Conservation (phyloP, 805 yeast genomes). For the Grigorovia humatica region DNA sequence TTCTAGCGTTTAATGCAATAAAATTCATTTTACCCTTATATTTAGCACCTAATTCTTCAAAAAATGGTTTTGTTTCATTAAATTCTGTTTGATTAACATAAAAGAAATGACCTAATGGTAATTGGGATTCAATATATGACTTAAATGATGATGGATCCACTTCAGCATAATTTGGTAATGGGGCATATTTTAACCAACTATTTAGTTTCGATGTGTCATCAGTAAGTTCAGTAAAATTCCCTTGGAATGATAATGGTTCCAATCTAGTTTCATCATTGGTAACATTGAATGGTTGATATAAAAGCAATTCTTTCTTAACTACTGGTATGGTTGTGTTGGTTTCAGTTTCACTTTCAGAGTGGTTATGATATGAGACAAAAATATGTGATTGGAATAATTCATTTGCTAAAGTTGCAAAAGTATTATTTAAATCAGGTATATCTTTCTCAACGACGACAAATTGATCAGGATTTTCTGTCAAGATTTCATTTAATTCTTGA, state of each 20-base stretch:
- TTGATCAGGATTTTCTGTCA: slow-evolving; percentile 31
- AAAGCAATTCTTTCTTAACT: not conserved
- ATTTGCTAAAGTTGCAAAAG: slow-evolving; percentile 55
- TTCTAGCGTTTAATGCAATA: slow-evolving; percentile 76
- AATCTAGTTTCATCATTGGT: slow-evolving; percentile 4
- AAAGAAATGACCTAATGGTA: slow-evolving; percentile 85
- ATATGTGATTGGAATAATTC: slow-evolving; percentile 49
- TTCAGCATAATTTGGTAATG: slow-evolving; percentile 81
- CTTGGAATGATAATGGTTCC: slow-evolving; percentile 19
- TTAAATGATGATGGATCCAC: slow-evolving; percentile 70
- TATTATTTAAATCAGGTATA: slow-evolving; percentile 33
- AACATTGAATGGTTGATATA: slow-evolving; percentile 4
- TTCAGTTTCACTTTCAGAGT: not conserved
- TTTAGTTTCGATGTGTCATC: slow-evolving; percentile 5
- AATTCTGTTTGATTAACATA: slow-evolving; percentile 59
- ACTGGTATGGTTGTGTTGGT: not conserved
- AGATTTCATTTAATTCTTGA: slow-evolving; percentile 40
- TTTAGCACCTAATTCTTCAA: slow-evolving; percentile 58
- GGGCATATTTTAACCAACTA: slow-evolving; percentile 38
- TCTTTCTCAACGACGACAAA: slow-evolving; percentile 50
- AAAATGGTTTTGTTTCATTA: slow-evolving; percentile 39
- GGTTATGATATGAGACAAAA: slow-evolving; percentile 37
- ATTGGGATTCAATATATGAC: slow-evolving; percentile 55
- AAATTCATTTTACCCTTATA: slow-evolving; percentile 74
- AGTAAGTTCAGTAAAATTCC: slow-evolving; percentile 13